These are phyloP conservation scores for Fistulifera pelliculosa DNA, from an alignment of 108 stramenopile species.

Conservation along the genomic window DNA sequence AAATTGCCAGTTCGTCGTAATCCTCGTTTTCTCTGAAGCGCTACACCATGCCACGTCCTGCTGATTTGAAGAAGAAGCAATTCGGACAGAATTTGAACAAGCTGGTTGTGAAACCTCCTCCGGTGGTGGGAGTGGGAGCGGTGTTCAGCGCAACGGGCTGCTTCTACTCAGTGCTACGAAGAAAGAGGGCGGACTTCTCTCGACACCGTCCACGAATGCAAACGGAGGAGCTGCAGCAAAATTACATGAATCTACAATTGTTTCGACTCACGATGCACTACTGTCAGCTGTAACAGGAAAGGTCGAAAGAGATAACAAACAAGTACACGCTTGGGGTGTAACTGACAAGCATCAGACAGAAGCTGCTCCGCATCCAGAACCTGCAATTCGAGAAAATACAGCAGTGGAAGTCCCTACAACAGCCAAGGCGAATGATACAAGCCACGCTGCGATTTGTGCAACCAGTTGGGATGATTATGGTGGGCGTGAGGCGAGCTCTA, in stretches of 20 bases:
- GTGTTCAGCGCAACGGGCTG: conserved; percentile 51
- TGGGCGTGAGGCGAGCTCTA: conserved; percentile 20
- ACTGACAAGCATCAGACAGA: conserved; percentile 16
- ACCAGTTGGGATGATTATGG: conserved; percentile 45
- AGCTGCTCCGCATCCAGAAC: neutral
- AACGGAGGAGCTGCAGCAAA: conserved; percentile 13
- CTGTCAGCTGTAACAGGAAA: conserved; percentile 34
- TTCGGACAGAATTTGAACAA: conserved; percentile 85
- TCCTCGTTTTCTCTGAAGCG: no score
- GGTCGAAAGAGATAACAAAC: conserved; percentile 20
- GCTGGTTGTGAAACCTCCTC: conserved; percentile 49
- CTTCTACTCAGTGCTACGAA: conserved; percentile 66
- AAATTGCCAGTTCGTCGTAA: no score
- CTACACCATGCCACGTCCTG: no score
- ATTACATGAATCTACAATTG: conserved; percentile 14
- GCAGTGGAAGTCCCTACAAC: neutral
- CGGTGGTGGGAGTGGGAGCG: conserved; percentile 20
- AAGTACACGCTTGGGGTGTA: conserved; percentile 48
- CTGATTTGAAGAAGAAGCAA: conserved; percentile 44
- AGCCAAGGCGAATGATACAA: neutral
- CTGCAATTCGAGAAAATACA: conserved; percentile 2
- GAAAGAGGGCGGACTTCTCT: conserved; percentile 23
- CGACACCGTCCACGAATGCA: conserved; percentile 10
- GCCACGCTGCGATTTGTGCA: neutral
- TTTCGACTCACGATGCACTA: conserved; percentile 41